phyloP scores from a whole-genome alignment of 768 basidiomycete species.

The Paxillus involutus region DNA sequence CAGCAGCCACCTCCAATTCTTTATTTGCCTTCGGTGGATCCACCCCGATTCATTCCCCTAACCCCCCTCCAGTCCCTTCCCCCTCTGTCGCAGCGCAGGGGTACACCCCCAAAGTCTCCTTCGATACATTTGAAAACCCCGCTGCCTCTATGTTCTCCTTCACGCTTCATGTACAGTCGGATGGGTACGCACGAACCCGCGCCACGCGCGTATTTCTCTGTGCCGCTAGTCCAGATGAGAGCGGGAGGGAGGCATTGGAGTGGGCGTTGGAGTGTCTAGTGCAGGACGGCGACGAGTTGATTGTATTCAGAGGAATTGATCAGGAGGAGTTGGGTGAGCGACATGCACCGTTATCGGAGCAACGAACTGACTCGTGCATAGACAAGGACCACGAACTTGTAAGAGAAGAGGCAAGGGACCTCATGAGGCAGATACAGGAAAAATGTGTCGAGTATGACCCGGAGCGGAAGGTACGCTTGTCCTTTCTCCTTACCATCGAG shows the following conservation, averaged over 20 bases:
- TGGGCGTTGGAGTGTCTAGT: slow-evolving; percentile 88
- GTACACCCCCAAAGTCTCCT: slow-evolving; percentile 57
- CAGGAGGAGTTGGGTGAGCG: slow-evolving; percentile 75
- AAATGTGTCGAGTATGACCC: slow-evolving; percentile 78
- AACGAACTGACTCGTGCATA: slow-evolving; percentile 19
- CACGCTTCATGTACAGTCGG: slow-evolving; percentile 81
- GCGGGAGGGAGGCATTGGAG: slow-evolving; percentile 83
- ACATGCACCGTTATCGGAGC: neutral
- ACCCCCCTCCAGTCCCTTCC: slow-evolving; percentile 13
- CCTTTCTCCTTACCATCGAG: neutral
- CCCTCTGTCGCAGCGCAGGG: slow-evolving; percentile 29
- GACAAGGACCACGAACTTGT: slow-evolving; percentile 77
- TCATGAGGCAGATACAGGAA: slow-evolving; percentile 78
- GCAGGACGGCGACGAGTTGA: slow-evolving; percentile 89
- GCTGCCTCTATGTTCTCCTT: slow-evolving; percentile 85
- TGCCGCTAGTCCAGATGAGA: slow-evolving; percentile 86
- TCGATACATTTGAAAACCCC: slow-evolving; percentile 85
- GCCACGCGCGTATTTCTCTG: slow-evolving; percentile 88
- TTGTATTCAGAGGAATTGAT: slow-evolving; percentile 89
- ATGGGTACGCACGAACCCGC: slow-evolving; percentile 71
- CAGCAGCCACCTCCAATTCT: slow-evolving; percentile 21
- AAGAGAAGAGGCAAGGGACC: slow-evolving; percentile 81
- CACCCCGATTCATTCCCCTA: slow-evolving; percentile 16
- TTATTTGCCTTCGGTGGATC: slow-evolving; percentile 11
- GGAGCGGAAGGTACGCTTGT: slow-evolving; percentile 62